A percentile compares a stretch with the other conserved stretches of the same genome.
Evolutionary conservation across 2,329 filamentous ascomycete species (phyloP).

Genomic region (Lecanicillium sp.): DNA sequence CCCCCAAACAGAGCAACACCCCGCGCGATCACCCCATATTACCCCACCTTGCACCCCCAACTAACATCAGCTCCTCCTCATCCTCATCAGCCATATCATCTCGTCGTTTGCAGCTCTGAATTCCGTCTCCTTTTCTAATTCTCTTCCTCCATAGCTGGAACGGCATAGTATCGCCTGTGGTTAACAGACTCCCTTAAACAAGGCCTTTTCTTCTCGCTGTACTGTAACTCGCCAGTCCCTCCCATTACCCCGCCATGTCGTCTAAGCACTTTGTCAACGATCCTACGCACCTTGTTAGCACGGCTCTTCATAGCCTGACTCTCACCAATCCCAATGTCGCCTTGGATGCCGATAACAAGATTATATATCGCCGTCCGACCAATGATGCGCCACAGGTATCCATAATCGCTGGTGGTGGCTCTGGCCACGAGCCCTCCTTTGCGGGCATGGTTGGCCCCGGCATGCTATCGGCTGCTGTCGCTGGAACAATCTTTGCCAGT

Average conservation of each 20-base stretch:
- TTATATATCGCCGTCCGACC: constrained; percentile 64
- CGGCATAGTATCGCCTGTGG: no score
- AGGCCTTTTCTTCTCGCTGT: no score
- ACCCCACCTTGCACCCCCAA: constrained; percentile 9
- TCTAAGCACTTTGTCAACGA: constrained; percentile 87
- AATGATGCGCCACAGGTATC: constrained; percentile 57
- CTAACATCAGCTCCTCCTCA: background rate
- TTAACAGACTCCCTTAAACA: no score
- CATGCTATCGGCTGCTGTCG: constrained; percentile 71
- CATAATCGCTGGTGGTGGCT: constrained; percentile 80
- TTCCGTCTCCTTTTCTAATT: no score
- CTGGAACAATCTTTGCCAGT: constrained; percentile 80
- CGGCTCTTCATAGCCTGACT: constrained; percentile 69
- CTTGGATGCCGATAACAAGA: constrained; percentile 72
- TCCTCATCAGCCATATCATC: background rate
- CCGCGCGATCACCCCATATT: background rate
- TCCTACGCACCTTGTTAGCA: constrained; percentile 66
- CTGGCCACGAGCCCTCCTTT: constrained; percentile 85
- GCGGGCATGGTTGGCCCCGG: constrained; percentile 77
- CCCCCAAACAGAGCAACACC: no score
- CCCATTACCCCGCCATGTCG: constrained; percentile 29
- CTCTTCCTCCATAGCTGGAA: no score
- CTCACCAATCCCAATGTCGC: constrained; percentile 77
- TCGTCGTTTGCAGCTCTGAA: no score
- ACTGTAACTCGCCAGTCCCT: no score